Evolutionary conservation across 441 rosid species (phyloP).

Genomic region (Capsella rubella): DNA sequence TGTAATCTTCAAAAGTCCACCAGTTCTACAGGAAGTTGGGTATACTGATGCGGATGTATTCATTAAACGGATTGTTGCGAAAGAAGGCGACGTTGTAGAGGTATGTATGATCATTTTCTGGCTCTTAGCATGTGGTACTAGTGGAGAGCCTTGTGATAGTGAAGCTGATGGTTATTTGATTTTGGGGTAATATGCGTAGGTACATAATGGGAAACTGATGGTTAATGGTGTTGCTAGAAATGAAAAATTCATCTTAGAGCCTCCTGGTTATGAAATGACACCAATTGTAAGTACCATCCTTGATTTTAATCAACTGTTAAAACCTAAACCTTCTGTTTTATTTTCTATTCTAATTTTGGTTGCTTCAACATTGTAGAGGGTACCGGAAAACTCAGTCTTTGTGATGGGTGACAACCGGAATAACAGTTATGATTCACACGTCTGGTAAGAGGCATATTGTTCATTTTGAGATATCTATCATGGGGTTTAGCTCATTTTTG

Average conservation of each 20-base stretch:
- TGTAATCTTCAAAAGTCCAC: slow-evolving; percentile 94
- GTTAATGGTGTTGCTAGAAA: slow-evolving; percentile 76
- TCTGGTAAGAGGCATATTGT: slow-evolving; percentile 66
- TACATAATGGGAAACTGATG: slow-evolving; percentile 73
- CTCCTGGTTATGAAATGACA: slow-evolving; percentile 85
- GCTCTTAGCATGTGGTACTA: not conserved
- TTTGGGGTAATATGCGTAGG: slow-evolving; percentile 53
- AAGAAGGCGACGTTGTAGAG: slow-evolving; percentile 95
- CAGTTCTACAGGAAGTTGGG: slow-evolving; percentile 92
- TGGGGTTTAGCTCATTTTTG: slow-evolving; percentile 24
- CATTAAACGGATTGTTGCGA: slow-evolving; percentile 86
- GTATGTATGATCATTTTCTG: slow-evolving; percentile 41
- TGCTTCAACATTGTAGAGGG: slow-evolving; percentile 55
- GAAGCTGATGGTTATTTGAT: slow-evolving; percentile 5
- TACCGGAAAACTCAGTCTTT: slow-evolving; percentile 83
- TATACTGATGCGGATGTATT: slow-evolving; percentile 91
- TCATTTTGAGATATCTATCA: not conserved
- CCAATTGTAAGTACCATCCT: slow-evolving; percentile 66
- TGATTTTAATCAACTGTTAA: not conserved
- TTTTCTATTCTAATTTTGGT: slow-evolving; percentile 3
- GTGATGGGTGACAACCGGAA: slow-evolving; percentile 99
- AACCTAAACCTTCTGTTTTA: not conserved
- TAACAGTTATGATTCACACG: slow-evolving; percentile 94
- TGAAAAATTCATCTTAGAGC: slow-evolving; percentile 75
- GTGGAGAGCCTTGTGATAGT: slow-evolving; percentile 9